phyloP scores from a whole-genome alignment of 75 land plant genomes.

The Selaginella moellendorffii region DNA sequence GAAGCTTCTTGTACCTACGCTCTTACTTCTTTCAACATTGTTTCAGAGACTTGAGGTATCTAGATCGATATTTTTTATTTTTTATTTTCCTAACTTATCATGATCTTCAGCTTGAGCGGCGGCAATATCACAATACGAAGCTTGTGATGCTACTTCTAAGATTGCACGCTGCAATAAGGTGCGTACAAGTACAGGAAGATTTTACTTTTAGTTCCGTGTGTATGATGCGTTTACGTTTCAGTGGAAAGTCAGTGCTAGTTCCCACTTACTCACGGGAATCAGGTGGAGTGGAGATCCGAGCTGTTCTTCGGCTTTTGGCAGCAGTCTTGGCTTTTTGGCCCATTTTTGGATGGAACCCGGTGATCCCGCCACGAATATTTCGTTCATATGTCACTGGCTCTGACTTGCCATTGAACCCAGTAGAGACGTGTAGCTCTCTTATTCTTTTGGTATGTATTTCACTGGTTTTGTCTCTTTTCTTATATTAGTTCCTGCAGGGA shows the following conservation, averaged over 20 bases:
- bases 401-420: slow-evolving; percentile 61
- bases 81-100: too few relatives aligned
- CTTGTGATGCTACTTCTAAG: slow-evolving; percentile 58
- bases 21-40: slow-evolving; percentile 46
- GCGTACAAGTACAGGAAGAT: neutral
- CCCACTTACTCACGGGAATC: slow-evolving; percentile 40
- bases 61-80: too few relatives aligned
- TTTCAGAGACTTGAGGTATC: slow-evolving; percentile 60
- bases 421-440: slow-evolving; percentile 74
- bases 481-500: slow-evolving; percentile 28
- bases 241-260: slow-evolving; percentile 20
- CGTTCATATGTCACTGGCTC: slow-evolving; percentile 19
- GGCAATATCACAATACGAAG: slow-evolving; percentile 73
- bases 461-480: neutral
- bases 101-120: slow-evolving; percentile 56
- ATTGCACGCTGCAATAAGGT: slow-evolving; percentile 45
- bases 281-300: slow-evolving; percentile 46
- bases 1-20: slow-evolving; percentile 61
- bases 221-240: neutral
- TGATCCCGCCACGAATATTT: slow-evolving; percentile 51
- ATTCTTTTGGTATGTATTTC: slow-evolving; percentile 52
- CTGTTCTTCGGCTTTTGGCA: slow-evolving; percentile 69
- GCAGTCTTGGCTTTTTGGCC: slow-evolving; percentile 93
- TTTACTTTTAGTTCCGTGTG: neutral
- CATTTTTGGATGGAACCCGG: slow-evolving; percentile 73